A percentile compares a stretch with the other conserved stretches of the same genome.
Evolutionary conservation across 2,329 filamentous ascomycete species (phyloP).

Genomic region (Phialophora verrucosa): DNA sequence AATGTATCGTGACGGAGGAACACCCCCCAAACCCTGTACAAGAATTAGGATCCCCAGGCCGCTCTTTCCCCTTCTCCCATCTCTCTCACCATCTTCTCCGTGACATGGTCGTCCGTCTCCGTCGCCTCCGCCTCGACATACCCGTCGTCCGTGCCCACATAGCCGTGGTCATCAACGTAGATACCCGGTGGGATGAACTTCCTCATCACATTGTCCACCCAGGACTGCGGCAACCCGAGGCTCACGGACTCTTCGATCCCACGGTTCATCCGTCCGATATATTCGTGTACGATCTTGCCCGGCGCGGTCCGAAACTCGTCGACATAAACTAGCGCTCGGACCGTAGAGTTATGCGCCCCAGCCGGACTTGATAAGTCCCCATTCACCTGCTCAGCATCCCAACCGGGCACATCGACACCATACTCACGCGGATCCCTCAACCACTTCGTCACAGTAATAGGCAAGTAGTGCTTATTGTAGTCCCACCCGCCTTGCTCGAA

Average conservation of each 20-base stretch:
- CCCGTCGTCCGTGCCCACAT: slow-evolving; percentile 36
- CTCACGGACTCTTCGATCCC: slow-evolving; percentile 48
- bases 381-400: slow-evolving; percentile 9
- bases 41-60: background rate
- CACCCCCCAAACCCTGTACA: background rate
- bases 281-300: slow-evolving; percentile 46
- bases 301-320: slow-evolving; percentile 48
- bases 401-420: slow-evolving; percentile 27
- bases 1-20: background rate
- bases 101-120: slow-evolving; percentile 26
- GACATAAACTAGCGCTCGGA: slow-evolving; percentile 49
- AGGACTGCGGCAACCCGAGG: slow-evolving; percentile 42
- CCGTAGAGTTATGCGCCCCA: slow-evolving; percentile 17
- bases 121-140: slow-evolving; percentile 36
- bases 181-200: slow-evolving; percentile 44
- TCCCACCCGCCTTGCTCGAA: slow-evolving; percentile 38
- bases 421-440: slow-evolving; percentile 31
- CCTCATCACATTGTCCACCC: slow-evolving; percentile 50
- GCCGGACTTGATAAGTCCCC: background rate
- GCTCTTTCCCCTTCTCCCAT: slow-evolving; percentile 2
- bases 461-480: slow-evolving; percentile 41
- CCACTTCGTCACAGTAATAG: slow-evolving; percentile 37
- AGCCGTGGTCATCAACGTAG: slow-evolving; percentile 32
- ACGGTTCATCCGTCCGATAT: slow-evolving; percentile 51
- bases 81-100: slow-evolving; percentile 19